Evolutionary conservation across 2,329 filamentous ascomycete species (phyloP).

Genomic region (Epichloe glyceriae): DNA sequence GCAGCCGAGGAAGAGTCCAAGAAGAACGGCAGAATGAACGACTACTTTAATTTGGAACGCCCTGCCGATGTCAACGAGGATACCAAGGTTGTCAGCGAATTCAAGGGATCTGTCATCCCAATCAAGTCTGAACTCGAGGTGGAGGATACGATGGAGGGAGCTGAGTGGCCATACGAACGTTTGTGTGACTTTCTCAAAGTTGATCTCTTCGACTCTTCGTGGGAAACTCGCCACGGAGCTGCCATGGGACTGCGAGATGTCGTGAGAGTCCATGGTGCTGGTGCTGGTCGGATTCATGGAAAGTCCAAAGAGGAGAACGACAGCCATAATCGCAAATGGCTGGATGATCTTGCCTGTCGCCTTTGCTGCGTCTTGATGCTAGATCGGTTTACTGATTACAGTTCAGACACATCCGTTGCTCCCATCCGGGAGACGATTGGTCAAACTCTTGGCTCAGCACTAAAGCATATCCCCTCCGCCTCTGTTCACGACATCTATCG

Average conservation of each 20-base stretch:
- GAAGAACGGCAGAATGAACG: constrained; percentile 52
- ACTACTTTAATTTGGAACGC: constrained; percentile 86
- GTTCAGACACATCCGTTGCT: constrained; percentile 91
- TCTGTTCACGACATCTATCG: constrained; percentile 78
- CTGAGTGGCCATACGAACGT: constrained; percentile 87
- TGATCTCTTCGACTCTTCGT: constrained; percentile 83
- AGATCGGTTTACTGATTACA: constrained; percentile 94
- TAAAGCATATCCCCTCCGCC: constrained; percentile 67
- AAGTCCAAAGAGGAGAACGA: constrained; percentile 67
- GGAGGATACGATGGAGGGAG: constrained; percentile 62
- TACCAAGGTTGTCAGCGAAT: constrained; percentile 84
- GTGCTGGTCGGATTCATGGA: constrained; percentile 65
- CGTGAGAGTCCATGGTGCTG: constrained; percentile 77
- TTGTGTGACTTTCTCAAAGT: constrained; percentile 89
- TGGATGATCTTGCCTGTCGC: constrained; percentile 89
- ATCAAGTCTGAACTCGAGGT: constrained; percentile 79
- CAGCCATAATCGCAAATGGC: constrained; percentile 65
- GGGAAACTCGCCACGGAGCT: constrained; percentile 93
- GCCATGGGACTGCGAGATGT: constrained; percentile 91
- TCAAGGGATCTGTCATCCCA: constrained; percentile 69
- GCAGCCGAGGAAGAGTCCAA: constrained; percentile 37
- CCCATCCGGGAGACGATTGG: constrained; percentile 93
- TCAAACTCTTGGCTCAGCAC: constrained; percentile 77
- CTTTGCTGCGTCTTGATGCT: constrained; percentile 94
- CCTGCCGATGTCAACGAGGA: constrained; percentile 72